Percentiles rank a stretch among this genome's conserved stretches.
Conservation (phyloP, 805 yeast species). For the Tetrapisispora taiwanensis region DNA sequence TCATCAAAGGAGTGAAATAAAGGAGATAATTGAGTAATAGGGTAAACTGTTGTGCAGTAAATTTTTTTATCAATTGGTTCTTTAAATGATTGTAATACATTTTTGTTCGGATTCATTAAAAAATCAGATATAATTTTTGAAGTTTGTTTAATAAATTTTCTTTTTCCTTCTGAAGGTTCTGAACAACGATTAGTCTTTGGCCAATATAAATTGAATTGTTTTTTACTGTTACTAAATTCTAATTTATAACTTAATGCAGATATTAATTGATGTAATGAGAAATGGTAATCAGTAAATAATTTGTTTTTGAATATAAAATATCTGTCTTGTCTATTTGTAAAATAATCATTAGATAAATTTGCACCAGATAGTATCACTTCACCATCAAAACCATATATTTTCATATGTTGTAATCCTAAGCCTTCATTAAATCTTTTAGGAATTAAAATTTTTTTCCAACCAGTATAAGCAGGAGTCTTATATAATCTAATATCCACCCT, state of each 20-base stretch:
- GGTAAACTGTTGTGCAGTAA: conserved; percentile 64
- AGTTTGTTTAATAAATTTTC: conserved; percentile 45
- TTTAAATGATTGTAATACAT: not conserved
- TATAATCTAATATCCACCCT: conserved; percentile 76
- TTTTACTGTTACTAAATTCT: conserved; percentile 31
- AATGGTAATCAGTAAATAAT: conserved; percentile 61
- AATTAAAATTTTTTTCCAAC: conserved; percentile 49
- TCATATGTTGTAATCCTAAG: conserved; percentile 92
- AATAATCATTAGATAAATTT: conserved; percentile 81
- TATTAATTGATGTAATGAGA: conserved; percentile 55
- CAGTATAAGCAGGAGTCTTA: conserved; percentile 78
- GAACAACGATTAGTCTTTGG: conserved; percentile 55
- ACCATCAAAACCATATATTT: conserved; percentile 87
- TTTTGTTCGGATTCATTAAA: conserved; percentile 28
- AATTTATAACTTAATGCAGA: conserved; percentile 63
- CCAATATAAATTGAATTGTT: conserved; percentile 59
- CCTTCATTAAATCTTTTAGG: conserved; percentile 89
- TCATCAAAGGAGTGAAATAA: conserved; percentile 43
- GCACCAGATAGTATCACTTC: conserved; percentile 88
- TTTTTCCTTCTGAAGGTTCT: conserved; percentile 52
- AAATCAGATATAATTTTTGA: conserved; percentile 49
- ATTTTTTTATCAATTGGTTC: conserved; percentile 14
- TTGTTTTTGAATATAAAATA: conserved; percentile 61
- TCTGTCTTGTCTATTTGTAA: conserved; percentile 89
- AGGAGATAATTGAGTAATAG: conserved; percentile 87